These are phyloP conservation scores for Diaporthe helianthi DNA, from an alignment of 2,329 filamentous ascomycete genomes.

Conservation along the genomic window DNA sequence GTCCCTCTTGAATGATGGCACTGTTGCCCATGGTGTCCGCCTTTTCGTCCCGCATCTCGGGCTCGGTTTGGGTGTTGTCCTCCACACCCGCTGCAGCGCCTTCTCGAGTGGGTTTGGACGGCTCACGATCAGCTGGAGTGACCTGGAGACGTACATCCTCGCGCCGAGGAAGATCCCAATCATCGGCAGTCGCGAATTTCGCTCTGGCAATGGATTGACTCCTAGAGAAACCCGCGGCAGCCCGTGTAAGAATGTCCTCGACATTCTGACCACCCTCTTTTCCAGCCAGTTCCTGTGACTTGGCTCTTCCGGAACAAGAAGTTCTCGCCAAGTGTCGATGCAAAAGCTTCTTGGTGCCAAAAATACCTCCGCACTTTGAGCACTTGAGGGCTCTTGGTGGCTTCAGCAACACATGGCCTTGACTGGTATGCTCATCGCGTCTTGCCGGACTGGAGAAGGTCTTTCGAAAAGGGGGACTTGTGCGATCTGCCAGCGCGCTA, in stretches of 20 bases:
- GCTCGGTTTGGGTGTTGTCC: neutral
- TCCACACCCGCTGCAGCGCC: neutral
- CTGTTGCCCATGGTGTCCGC: neutral
- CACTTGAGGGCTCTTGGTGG: neutral
- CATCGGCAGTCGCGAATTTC: neutral
- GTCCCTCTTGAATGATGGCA: neutral
- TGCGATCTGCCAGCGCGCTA: neutral
- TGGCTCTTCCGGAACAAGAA: neutral
- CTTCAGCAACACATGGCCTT: neutral
- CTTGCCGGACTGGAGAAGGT: neutral
- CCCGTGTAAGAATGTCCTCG: neutral
- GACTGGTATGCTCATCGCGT: neutral
- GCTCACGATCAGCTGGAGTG: neutral
- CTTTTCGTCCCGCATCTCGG: neutral
- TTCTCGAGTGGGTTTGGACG: neutral
- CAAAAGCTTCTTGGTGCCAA: neutral
- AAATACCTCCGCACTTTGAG: neutral
- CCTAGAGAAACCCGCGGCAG: slow-evolving; percentile 1
- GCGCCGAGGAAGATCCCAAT: neutral
- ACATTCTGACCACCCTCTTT: neutral
- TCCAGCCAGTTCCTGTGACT: neutral
- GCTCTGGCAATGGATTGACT: neutral
- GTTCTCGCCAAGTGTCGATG: neutral
- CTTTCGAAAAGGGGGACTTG: slow-evolving; percentile 7
- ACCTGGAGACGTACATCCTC: neutral